Evolutionary conservation across 2,329 filamentous ascomycete genomes (phyloP), one percentile per base, ranked within the genome.

Genomic region (Chaetomium sp.): DNA sequence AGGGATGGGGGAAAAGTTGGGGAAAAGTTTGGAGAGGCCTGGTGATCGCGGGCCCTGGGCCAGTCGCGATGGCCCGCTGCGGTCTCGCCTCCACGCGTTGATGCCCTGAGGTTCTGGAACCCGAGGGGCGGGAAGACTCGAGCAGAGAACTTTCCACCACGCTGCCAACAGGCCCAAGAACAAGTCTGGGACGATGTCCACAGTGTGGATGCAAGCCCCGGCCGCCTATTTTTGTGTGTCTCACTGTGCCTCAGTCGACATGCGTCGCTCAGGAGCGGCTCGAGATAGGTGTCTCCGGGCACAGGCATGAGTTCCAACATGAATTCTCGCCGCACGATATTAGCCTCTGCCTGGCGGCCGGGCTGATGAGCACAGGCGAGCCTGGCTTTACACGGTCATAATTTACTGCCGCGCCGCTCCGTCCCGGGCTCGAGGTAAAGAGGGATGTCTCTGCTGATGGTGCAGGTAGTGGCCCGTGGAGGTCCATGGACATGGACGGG

Each of bases 391-490:
- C 19, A 27, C 19, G 19, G 19, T 27, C 19, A 27, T 55, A 61
- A 62, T 61, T 44, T 62, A 57, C 55, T 64, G 62, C 62, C 60
- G 62, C 56, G 48, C 54, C 54, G 55, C 55, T 40, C 54, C 58
- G 52, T 57, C 49, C 56, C 56, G 44, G 52, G 38, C 33, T 40
- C 19, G 19, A 27, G 19, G 19, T 27, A 27, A 27, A 27, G 19
- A 27, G 19, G 43, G 43, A 34, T 52, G 41, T 45, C 32, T 14
- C 27, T 41, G 53, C 53, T 42, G 14, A 42, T n/a, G 19, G 19
- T 27, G 19, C 19, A 27, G 10, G 6, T 11, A 42, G 40, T 42
- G 40, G 12, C 11, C 11, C 14, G 40, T 12, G 9, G 37, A 12
- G 37, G 14, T 42, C 11, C 14, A 35, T 35, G 33, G 12, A 33